These are phyloP conservation scores for Paulownia fortunei DNA, from an alignment of 257 asterid genomes.

Conservation along the genomic window DNA sequence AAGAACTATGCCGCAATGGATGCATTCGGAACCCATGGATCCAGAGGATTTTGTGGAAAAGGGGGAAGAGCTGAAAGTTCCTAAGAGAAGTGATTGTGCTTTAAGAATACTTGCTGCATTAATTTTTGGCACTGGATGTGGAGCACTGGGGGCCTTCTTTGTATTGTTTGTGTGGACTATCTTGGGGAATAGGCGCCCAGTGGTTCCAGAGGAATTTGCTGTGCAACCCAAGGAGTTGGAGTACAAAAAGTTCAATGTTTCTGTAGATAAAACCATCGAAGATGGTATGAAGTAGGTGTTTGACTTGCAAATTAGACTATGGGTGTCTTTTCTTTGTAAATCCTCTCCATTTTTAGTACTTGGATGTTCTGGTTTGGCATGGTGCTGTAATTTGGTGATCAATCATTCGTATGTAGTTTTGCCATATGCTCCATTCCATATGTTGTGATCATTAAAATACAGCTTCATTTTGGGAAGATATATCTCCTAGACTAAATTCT, in stretches of 20 bases:
- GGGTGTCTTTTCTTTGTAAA: conserved; percentile 56
- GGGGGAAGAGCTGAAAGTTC: conserved; percentile 35
- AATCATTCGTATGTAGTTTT: conserved; percentile 41
- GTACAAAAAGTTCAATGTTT: conserved; percentile 50
- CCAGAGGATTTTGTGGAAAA: conserved; percentile 48
- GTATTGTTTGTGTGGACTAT: conserved; percentile 64
- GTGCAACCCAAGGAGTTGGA: conserved; percentile 45
- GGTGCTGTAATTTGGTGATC: conserved; percentile 89
- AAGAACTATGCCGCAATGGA: conserved; percentile 62
- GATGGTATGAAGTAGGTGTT: conserved; percentile 57
- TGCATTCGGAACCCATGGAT: conserved; percentile 91
- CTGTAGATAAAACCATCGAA: conserved; percentile 55
- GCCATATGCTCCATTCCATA: not conserved
- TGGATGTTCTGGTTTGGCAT: conserved; percentile 31
- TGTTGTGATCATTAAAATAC: conserved; percentile 66
- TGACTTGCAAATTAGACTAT: conserved; percentile 31
- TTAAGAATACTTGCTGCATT: conserved; percentile 60
- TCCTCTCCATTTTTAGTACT: conserved; percentile 47
- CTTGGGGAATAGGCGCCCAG: conserved; percentile 64
- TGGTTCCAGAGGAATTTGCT: conserved; percentile 73
- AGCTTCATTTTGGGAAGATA: conserved; percentile 43
- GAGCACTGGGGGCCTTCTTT: conserved; percentile 72
- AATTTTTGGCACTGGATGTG: conserved; percentile 73
- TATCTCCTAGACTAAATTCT: too few species aligned
- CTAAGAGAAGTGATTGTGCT: conserved; percentile 63